Base-by-base conservation (phyloP, 2,329 filamentous ascomycete genomes). In the Arthrobotrys sphaeroides region DNA sequence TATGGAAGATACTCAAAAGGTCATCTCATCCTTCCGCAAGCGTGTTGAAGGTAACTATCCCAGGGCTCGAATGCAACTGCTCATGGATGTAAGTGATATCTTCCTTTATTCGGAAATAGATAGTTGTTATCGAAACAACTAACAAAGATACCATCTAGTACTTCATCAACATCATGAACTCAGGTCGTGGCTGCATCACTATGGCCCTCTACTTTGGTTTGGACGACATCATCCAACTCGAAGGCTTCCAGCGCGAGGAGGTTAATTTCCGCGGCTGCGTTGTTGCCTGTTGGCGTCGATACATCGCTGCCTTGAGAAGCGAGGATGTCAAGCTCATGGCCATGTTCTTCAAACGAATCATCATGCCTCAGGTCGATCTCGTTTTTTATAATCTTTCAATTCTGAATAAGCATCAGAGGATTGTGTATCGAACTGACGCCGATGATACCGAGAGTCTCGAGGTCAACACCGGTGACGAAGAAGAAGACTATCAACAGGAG, bases 351-450 rank as follows among this genome's bases (percentile, higher is more conserved):
- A 53, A 31, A 5, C 16, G 57, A 13, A 26, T 72, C n/a, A 36
- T 72, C 24, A 72, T 72, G 67, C 67, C 67, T 10, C 53, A 42
- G 26, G 64, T 67, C 40, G 61, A 65, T 31, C 24, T 42, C 12
- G 61, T 65, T n/a, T 33, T 65, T 10, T 65, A 42, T 22, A 40
- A 65, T 1, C 26, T 47, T 3, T 9, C n/a, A 12, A 51, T 65
- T 53, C 20, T 42, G 31, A 42, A 65, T 31, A 40, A 65, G 45
- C n/a, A 51, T 36, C 31, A 42, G 33, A 26, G 2, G 5, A 38
- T 65, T 31, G 13, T 65, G 3, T 65, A 53, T 16, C 20, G 20
- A 13, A 38, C 16, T 2, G 47, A 31, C 13, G 33, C 6, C 3
- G 61, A 18, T 9, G 45, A 53, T 36, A 13, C 36, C 1, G 61